Conservation (phyloP, 2,329 filamentous ascomycete genomes). For the Lachnellula occidentalis region DNA sequence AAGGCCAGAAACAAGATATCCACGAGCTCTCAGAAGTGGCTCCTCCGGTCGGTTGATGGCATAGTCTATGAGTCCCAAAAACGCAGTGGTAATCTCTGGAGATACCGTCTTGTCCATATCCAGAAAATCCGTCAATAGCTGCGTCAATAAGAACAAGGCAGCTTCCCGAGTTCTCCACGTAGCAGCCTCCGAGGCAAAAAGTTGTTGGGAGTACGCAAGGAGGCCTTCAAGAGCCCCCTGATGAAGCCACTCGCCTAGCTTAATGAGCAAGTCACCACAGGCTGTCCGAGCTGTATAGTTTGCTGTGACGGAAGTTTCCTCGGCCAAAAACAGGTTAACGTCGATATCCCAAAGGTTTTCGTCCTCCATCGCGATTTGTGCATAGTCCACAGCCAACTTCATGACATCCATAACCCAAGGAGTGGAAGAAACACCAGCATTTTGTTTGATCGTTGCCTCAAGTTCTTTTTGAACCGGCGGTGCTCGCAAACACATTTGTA, state of each 20-base stretch:
- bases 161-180: slow-evolving; percentile 68
- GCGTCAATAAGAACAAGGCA: slow-evolving; percentile 77
- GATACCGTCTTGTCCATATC: slow-evolving; percentile 71
- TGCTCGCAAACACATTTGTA: slow-evolving; percentile 85
- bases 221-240: slow-evolving; percentile 72
- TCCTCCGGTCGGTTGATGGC: slow-evolving; percentile 65
- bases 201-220: slow-evolving; percentile 66
- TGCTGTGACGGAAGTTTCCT: slow-evolving; percentile 89
- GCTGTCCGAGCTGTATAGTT: slow-evolving; percentile 95
- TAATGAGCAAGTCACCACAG: slow-evolving; percentile 86
- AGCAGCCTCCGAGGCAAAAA: slow-evolving; percentile 55
- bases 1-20: slow-evolving; percentile 78
- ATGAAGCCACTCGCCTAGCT: slow-evolving; percentile 84
- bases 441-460: slow-evolving; percentile 65
- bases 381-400: slow-evolving; percentile 77
- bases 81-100: slow-evolving; percentile 62
- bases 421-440: slow-evolving; percentile 54
- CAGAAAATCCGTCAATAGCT: slow-evolving; percentile 75
- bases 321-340: slow-evolving; percentile 88
- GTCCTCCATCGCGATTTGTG: slow-evolving; percentile 87
- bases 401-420: slow-evolving; percentile 86
- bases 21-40: slow-evolving; percentile 76
- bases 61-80: slow-evolving; percentile 74
- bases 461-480: slow-evolving; percentile 85
- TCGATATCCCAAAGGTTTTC: slow-evolving; percentile 96